These are phyloP conservation scores for Rhodotorula graminis DNA, from an alignment of 768 basidiomycete genomes.

Conservation along the genomic window DNA sequence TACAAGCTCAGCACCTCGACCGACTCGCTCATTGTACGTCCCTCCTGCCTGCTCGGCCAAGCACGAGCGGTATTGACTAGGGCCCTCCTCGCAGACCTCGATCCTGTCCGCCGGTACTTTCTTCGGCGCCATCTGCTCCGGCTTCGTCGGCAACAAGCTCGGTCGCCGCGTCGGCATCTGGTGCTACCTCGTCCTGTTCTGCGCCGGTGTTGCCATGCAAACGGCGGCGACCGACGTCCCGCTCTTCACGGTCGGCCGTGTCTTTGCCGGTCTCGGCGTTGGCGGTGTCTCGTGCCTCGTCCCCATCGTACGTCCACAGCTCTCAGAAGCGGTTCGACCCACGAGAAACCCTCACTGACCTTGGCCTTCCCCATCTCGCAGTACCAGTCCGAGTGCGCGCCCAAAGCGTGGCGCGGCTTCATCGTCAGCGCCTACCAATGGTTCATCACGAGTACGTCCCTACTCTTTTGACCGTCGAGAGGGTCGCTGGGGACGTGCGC, in stretches of 20 bases:
- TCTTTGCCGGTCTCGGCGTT: conserved; percentile 63
- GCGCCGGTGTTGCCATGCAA: conserved; percentile 60
- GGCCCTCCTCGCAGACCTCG: conserved; percentile 45
- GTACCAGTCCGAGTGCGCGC: conserved; percentile 61
- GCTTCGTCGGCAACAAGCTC: conserved; percentile 4
- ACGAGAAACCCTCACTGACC: too few relatives aligned
- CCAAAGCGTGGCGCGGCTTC: conserved; percentile 60
- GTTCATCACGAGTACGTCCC: conserved; percentile 48
- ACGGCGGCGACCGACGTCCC: conserved; percentile 56
- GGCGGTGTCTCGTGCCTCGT: conserved; percentile 50
- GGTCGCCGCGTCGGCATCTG: conserved; percentile 51
- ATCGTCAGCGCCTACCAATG: conserved; percentile 13
- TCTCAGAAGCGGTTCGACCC: too few relatives aligned
- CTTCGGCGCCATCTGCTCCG: conserved; percentile 55
- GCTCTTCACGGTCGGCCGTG: conserved; percentile 66
- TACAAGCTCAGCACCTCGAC: conserved; percentile 3
- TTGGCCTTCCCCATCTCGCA: conserved; percentile 46
- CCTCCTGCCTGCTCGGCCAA: too few relatives aligned
- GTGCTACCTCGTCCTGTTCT: conserved; percentile 36
- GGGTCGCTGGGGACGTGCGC: too few relatives aligned
- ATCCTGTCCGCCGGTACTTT: conserved; percentile 82
- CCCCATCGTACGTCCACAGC: conserved; percentile 49
- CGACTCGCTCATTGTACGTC: conserved; percentile 52
- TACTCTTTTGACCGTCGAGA: too few relatives aligned
- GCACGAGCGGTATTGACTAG: background rate